A percentile compares a stretch with the other conserved stretches of the same genome.
phyloP scores from a whole-genome alignment of 441 rosid species.

The Eruca vesicaria region DNA sequence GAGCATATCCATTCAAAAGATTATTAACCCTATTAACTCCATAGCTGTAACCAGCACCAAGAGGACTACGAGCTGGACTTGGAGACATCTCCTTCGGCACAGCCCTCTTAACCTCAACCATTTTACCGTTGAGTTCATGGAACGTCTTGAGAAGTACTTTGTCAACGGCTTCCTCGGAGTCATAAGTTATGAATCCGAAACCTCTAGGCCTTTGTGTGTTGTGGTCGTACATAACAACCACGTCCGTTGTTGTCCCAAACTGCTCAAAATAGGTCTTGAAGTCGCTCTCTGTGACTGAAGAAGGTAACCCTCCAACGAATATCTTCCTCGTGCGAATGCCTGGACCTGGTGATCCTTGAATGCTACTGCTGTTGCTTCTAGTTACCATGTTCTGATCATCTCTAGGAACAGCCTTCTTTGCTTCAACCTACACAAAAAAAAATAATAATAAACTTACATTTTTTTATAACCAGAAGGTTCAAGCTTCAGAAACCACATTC shows the following conservation, averaged over 20 bases:
- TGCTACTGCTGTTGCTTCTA: conserved; percentile 61
- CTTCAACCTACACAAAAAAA: conserved; percentile 74
- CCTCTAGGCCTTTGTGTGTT: conserved; percentile 98
- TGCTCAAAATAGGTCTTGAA: conserved; percentile 89
- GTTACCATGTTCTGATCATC: conserved; percentile 79
- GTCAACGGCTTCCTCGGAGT: conserved; percentile 88
- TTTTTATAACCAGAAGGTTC: too few relatives aligned
- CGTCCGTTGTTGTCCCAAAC: conserved; percentile 86
- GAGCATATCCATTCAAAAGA: conserved; percentile 82
- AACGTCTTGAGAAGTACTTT: conserved; percentile 82
- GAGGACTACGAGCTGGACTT: conserved; percentile 81
- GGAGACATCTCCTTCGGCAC: conserved; percentile 94
- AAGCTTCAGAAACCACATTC: too few relatives aligned
- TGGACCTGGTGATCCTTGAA: conserved; percentile 85
- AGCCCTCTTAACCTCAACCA: conserved; percentile 81
- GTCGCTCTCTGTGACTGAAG: conserved; percentile 87
- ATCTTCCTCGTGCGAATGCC: conserved; percentile 77
- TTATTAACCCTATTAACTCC: conserved; percentile 71
- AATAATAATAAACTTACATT: not conserved
- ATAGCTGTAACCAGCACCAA: conserved; percentile 72
- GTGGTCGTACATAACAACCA: conserved; percentile 96
- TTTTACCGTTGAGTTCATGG: conserved; percentile 93
- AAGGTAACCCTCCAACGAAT: conserved; percentile 94
- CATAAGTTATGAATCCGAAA: conserved; percentile 94
- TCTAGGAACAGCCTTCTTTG: conserved; percentile 94